Evolutionary conservation across 2,329 filamentous ascomycete species (phyloP).

Genomic region (Myriosclerotinia duriaeana): DNA sequence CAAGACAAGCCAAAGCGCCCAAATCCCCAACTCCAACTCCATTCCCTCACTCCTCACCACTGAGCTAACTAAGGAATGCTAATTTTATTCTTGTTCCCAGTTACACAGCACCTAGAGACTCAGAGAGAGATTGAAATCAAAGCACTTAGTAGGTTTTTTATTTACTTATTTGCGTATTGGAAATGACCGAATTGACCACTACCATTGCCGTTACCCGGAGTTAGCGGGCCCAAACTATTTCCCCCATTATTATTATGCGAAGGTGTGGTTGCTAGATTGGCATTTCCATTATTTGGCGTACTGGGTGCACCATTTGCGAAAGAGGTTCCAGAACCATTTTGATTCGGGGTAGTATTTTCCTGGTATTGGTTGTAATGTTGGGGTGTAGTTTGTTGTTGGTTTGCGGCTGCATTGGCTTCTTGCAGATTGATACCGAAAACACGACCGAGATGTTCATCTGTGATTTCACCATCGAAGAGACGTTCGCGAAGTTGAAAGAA

Average conservation of each 20-base stretch:
- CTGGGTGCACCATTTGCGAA: constrained; percentile 54
- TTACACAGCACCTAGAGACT: background rate
- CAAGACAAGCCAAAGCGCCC: constrained; percentile 7
- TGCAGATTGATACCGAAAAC: constrained; percentile 86
- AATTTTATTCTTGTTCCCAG: background rate
- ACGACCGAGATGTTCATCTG: constrained; percentile 80
- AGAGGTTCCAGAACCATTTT: constrained; percentile 50
- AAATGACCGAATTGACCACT: constrained; percentile 77
- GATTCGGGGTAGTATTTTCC: constrained; percentile 51
- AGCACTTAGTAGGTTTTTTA: background rate
- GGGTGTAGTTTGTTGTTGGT: constrained; percentile 43
- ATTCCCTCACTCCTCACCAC: background rate
- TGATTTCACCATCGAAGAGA: constrained; percentile 80
- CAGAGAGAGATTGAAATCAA: background rate
- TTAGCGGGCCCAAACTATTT: constrained; percentile 66
- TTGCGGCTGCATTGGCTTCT: constrained; percentile 49
- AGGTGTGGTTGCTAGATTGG: constrained; percentile 47
- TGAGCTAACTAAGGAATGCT: constrained; percentile 11
- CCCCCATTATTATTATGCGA: constrained; percentile 51
- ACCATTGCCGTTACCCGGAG: constrained; percentile 70
- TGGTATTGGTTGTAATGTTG: constrained; percentile 45
- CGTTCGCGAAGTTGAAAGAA: constrained; percentile 91
- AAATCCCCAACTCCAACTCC: constrained; percentile 13
- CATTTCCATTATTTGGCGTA: constrained; percentile 71
- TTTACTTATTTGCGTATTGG: constrained; percentile 36